Base-by-base conservation (phyloP, 208 protist species). In the Leishmania turanica region DNA sequence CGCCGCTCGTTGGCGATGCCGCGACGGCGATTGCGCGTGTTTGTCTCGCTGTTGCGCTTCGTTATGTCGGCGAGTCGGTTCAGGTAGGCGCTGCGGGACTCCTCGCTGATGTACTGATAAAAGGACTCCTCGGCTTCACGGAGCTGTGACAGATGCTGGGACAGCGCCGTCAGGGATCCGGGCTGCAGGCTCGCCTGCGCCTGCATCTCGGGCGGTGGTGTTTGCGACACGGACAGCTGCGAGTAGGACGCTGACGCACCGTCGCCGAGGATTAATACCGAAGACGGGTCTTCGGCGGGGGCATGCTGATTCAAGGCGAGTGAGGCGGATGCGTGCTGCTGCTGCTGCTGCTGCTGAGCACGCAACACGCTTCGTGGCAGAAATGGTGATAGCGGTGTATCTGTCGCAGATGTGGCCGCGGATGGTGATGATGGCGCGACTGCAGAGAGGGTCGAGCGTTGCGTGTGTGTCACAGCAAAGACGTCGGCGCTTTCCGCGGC, bases 1-100 rank as follows among this genome's bases (percentile, higher is more conserved):
- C 84, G 85, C 8, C 88, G 88, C 80, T 93, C 90, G 70, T 92
- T 93, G 17, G 83, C 90, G 76, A 96, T 93, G 45, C 90, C 92
- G 62, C 80, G 86, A 3, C 91, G 81, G 11, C 92, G 90, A 47
- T 83, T 88, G 54, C 75, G 81, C 45, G 83, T 84, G 77, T 96
- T 96, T 24, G 79, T 78, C 37, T 88, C 79, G 53, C 84, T 85
- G 81, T 96, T 96, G 56, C 86, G 75, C 64, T 85, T 81, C 47
- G 92, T 93, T 83, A 96, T 93, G 72, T 83, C 75, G 21, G 90
- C 86, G 62, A 93, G 82, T 58, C 87, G 91, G 80, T 85, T 90
- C 24, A 93, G 68, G 75, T 91, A 92, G 72, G 83, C 84, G 66
- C 90, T 92, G 45, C 92, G 89, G 42, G 91, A 62, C 64, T 88